These are phyloP conservation scores for Rozella allomycis DNA, from an alignment of 371 early-diverging fungal genomes.

Conservation along the genomic window DNA sequence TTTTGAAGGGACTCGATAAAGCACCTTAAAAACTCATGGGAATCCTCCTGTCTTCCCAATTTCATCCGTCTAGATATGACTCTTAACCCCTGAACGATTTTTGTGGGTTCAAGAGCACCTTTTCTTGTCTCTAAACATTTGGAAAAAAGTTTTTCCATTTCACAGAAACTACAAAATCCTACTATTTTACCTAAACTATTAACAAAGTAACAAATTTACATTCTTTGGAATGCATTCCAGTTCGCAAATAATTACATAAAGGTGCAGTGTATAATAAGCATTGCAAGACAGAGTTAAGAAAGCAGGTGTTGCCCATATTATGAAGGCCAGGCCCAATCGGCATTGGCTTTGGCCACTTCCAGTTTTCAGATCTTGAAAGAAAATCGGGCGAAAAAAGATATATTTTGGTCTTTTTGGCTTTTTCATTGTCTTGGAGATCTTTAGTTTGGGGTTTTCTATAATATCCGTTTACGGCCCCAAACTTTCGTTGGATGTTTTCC, in stretches of 20 bases:
- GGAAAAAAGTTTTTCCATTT: constrained; percentile 10
- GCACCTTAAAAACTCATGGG: constrained; percentile 65
- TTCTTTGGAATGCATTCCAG: constrained; percentile 32
- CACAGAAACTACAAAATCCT: constrained; percentile 18
- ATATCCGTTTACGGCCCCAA: too few relatives aligned
- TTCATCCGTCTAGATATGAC: constrained; percentile 47
- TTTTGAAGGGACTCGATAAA: constrained; percentile 42
- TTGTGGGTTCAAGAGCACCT: not conserved
- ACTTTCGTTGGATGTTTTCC: too few relatives aligned
- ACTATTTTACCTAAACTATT: constrained; percentile 11
- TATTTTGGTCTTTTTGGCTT: too few relatives aligned
- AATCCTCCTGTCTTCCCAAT: constrained; percentile 64
- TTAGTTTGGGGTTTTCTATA: too few relatives aligned
- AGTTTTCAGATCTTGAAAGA: too few relatives aligned
- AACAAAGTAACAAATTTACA: too few relatives aligned
- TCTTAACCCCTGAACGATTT: not conserved
- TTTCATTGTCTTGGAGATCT: too few relatives aligned
- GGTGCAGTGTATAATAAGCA: not conserved
- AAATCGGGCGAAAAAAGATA: too few relatives aligned
- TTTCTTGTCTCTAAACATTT: not conserved
- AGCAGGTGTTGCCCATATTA: constrained; percentile 83
- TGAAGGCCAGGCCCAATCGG: constrained; percentile 54
- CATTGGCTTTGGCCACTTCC: too few relatives aligned
- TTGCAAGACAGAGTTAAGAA: constrained; percentile 73
- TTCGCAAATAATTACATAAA: constrained; percentile 6